Evolutionary conservation across 1,139 yeast species (phyloP).

Genomic region (Pichiaceae sp.): DNA sequence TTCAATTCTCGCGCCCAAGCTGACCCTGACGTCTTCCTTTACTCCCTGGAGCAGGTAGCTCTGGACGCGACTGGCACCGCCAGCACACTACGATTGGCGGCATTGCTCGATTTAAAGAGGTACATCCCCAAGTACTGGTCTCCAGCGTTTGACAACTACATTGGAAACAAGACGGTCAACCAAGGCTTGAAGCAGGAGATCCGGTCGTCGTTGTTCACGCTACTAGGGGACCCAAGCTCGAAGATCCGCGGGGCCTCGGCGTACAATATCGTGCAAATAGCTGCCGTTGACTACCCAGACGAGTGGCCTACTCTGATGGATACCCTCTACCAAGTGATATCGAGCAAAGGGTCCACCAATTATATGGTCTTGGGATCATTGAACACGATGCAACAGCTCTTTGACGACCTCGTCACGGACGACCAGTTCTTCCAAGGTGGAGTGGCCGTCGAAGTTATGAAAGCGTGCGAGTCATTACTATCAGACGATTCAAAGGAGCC

Average conservation of each 20-base stretch:
- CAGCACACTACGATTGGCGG: constrained; percentile 42
- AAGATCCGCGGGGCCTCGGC: constrained; percentile 63
- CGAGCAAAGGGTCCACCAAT: constrained; percentile 25
- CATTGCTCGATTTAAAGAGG: constrained; percentile 61
- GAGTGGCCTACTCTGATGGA: constrained; percentile 80
- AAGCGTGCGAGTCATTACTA: constrained; percentile 38
- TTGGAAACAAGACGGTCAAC: constrained; percentile 45
- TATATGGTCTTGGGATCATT: constrained; percentile 54
- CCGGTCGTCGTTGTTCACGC: constrained; percentile 40
- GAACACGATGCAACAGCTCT: constrained; percentile 64
- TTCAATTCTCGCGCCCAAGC: constrained; percentile 15
- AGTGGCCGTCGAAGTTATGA: constrained; percentile 45
- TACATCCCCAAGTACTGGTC: constrained; percentile 77
- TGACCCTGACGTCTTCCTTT: constrained; percentile 16
- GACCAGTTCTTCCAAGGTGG: constrained; percentile 79
- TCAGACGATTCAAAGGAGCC: constrained; percentile 15
- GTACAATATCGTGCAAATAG: constrained; percentile 74
- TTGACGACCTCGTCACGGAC: constrained; percentile 79
- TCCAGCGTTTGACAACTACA: constrained; percentile 69
- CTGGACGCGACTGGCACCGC: constrained; percentile 7
- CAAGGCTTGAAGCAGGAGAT: constrained; percentile 42
- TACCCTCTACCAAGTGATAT: constrained; percentile 34
- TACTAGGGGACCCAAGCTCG: constrained; percentile 47
- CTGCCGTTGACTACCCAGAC: constrained; percentile 88
- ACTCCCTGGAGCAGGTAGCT: constrained; percentile 15